phyloP scores from a whole-genome alignment of 2,329 filamentous ascomycete genomes.

The Monilinia fructicola region DNA sequence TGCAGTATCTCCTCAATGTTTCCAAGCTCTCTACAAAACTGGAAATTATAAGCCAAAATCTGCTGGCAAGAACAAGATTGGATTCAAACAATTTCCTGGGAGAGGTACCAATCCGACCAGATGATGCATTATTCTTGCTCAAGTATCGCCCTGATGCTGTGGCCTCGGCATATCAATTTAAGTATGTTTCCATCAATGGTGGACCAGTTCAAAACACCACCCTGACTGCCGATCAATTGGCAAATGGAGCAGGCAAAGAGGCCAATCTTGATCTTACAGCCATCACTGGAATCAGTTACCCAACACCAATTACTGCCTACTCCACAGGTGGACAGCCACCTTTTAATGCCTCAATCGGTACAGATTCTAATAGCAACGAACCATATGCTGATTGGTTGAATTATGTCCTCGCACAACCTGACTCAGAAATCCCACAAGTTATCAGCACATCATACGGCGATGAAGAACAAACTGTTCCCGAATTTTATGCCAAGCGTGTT shows the following conservation, averaged over 20 bases:
- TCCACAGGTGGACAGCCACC: conserved; percentile 56
- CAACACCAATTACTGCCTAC: conserved; percentile 54
- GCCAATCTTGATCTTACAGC: conserved; percentile 59
- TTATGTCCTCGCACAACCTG: conserved; percentile 48
- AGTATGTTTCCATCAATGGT: conserved; percentile 25
- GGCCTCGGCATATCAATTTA: conserved; percentile 27
- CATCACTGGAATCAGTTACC: conserved; percentile 54
- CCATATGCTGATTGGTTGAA: conserved; percentile 57
- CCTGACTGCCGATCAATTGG: conserved; percentile 25
- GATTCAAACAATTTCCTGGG: conserved; percentile 35
- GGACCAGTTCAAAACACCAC: conserved; percentile 28
- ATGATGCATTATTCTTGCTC: conserved; percentile 29
- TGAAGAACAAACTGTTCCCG: conserved; percentile 56
- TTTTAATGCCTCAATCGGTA: conserved; percentile 48
- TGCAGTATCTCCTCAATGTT: conserved; percentile 31
- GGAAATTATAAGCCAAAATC: conserved; percentile 28
- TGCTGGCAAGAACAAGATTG: conserved; percentile 31
- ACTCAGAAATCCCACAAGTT: conserved; percentile 51
- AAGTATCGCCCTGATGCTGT: conserved; percentile 32
- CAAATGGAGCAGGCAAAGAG: conserved; percentile 42
- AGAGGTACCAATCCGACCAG: conserved; percentile 32
- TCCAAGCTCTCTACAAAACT: conserved; percentile 31
- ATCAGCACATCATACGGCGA: conserved; percentile 60
- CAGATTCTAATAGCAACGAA: conserved; percentile 47
- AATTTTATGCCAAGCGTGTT: conserved; percentile 52